phyloP scores from a whole-genome alignment of 441 rosid genomes.

The Aquilaria agallochum region DNA sequence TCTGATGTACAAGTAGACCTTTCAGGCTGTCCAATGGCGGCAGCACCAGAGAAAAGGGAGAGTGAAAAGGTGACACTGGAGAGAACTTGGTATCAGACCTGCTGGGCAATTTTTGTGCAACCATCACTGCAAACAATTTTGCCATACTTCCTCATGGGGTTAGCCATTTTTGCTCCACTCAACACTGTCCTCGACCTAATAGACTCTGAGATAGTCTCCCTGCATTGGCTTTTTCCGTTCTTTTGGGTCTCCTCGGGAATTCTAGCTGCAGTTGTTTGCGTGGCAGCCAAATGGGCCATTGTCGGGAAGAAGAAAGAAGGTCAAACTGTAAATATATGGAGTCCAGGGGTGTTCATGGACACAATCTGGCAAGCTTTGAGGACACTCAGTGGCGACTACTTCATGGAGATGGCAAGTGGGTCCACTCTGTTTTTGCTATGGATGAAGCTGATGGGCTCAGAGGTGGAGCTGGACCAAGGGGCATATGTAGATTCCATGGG shows the following conservation, averaged over 20 bases:
- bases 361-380: constrained; percentile 62
- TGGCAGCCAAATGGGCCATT: constrained; percentile 45
- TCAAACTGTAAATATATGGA: constrained; percentile 47
- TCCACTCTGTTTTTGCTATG: constrained; percentile 34
- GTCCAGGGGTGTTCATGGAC: constrained; percentile 51
- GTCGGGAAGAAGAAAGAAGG: constrained; percentile 62
- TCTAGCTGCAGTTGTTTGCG: constrained; percentile 39
- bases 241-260: constrained; percentile 50
- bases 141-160: constrained; percentile 48
- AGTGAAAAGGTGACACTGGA: constrained; percentile 34
- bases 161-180: constrained; percentile 35
- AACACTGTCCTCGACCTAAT: constrained; percentile 27
- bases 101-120: constrained; percentile 48
- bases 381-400: constrained; percentile 54
- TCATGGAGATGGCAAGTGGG: constrained; percentile 56
- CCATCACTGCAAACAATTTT: constrained; percentile 52
- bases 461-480: constrained; percentile 40
- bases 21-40: constrained; percentile 66
- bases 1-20: constrained; percentile 66
- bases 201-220: constrained; percentile 19
- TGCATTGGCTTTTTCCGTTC: constrained; percentile 45
- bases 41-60: constrained; percentile 25
- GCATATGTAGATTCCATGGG: constrained; percentile 59
- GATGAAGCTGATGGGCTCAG: constrained; percentile 62
- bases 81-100: constrained; percentile 46